Evolutionary conservation across 2,329 filamentous ascomycete genomes (phyloP).

Genomic region (Parastagonospora nodorum): DNA sequence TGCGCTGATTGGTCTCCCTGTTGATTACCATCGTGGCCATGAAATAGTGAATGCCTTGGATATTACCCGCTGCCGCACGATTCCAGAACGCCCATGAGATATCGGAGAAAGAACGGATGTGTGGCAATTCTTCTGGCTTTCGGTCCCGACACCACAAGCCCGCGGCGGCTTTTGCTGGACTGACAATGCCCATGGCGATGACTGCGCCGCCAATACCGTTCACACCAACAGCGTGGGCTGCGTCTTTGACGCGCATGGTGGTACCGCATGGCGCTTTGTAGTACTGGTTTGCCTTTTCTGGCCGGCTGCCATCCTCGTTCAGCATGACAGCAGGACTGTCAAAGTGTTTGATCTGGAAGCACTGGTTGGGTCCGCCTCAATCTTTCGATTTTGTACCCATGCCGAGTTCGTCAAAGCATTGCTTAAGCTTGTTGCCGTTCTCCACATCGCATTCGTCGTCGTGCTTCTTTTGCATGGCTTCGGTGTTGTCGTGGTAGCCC

Average conservation of each 20-base stretch:
- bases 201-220: conserved; percentile 13
- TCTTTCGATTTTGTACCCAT: background rate
- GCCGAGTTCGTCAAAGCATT: too few species aligned
- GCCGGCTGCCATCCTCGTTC: conserved; percentile 1
- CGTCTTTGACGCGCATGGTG: conserved; percentile 13
- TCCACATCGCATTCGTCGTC: too few species aligned
- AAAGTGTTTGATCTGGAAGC: conserved; percentile 19
- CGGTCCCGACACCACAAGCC: conserved; percentile 12
- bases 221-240: conserved; percentile 14
- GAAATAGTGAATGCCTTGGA: conserved; percentile 24
- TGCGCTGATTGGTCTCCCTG: conserved; percentile 14
- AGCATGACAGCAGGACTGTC: conserved; percentile 10
- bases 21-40: conserved; percentile 18
- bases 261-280: conserved; percentile 19
- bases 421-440: too few species aligned
- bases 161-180: conserved; percentile 9
- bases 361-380: conserved; percentile 15
- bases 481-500: too few species aligned
- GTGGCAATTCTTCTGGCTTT: conserved; percentile 16
- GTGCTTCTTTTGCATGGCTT: too few species aligned
- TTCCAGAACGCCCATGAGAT: conserved; percentile 29
- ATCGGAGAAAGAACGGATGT: conserved; percentile 20
- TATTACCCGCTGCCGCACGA: conserved; percentile 1
- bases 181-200: conserved; percentile 8
- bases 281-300: conserved; percentile 7